Conservation (phyloP, 1,284 basidiomycete genomes). For the Agaricales sp. region DNA sequence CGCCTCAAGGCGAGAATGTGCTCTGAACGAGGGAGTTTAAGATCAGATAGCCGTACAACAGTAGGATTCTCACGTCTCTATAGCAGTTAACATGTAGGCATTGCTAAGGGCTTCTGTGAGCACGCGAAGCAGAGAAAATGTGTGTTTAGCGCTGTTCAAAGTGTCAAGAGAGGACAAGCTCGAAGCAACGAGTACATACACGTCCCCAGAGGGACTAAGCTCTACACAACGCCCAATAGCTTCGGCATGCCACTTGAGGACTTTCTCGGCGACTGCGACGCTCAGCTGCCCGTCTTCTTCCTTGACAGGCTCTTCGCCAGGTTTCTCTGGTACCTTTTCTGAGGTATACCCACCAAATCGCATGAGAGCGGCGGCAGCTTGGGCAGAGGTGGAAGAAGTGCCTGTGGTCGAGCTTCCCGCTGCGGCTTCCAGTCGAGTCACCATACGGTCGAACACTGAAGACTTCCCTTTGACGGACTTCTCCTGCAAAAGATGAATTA, state of each 20-base stretch:
- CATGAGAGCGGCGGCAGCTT: conserved; percentile 72
- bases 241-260: conserved; percentile 95
- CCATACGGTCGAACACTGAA: conserved; percentile 86
- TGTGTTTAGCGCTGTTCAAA: conserved; percentile 72
- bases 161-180: conserved; percentile 5
- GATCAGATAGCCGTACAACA: conserved; percentile 1
- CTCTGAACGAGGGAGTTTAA: conserved; percentile 31
- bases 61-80: conserved; percentile 71
- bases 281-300: conserved; percentile 78
- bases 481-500: conserved; percentile 34
- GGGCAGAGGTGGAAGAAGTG: conserved; percentile 57
- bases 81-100: conserved; percentile 83
- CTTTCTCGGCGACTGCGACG: conserved; percentile 73
- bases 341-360: conserved; percentile 72
- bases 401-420: conserved; percentile 21
- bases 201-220: conserved; percentile 68
- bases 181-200: conserved; percentile 42
- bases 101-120: conserved; percentile 84
- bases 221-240: conserved; percentile 89
- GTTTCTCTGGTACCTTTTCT: conserved; percentile 41
- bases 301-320: conserved; percentile 54
- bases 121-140: conserved; percentile 77
- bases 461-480: conserved; percentile 74
- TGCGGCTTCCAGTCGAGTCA: conserved; percentile 61
- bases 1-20: conserved; percentile 61